A percentile compares a stretch with the other conserved stretches of the same genome.
These are phyloP conservation scores for Daldinia loculata DNA, from an alignment of 495 filamentous ascomycete genomes.

Conservation along the genomic window DNA sequence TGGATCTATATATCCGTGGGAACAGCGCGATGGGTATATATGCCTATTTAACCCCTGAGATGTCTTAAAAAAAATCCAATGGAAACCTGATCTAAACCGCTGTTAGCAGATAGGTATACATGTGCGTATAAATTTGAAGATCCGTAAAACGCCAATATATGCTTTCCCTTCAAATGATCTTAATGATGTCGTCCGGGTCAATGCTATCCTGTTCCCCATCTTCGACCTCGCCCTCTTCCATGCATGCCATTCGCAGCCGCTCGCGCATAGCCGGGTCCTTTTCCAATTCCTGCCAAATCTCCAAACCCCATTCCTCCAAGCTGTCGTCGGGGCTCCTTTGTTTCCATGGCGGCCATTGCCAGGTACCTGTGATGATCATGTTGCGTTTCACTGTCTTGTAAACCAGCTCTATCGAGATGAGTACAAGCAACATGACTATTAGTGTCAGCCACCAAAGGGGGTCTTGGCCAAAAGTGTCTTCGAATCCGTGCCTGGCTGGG, in stretches of 20 bases:
- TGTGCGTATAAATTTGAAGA: constrained; percentile 4
- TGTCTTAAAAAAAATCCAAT: constrained; percentile 14
- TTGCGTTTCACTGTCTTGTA: constrained; percentile 49
- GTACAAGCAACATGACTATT: constrained; percentile 51
- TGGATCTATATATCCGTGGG: not conserved
- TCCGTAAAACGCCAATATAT: constrained; percentile 20
- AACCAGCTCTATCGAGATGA: constrained; percentile 48
- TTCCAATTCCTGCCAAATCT: constrained; percentile 59
- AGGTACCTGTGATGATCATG: constrained; percentile 48
- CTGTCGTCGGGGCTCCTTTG: constrained; percentile 36
- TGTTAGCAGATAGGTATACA: constrained; percentile 19
- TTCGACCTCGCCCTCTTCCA: constrained; percentile 29
- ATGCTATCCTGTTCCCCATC: constrained; percentile 23
- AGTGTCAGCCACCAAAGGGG: constrained; percentile 80
- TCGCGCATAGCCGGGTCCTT: constrained; percentile 47
- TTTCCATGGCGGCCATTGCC: constrained; percentile 48
- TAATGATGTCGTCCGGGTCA: constrained; percentile 25
- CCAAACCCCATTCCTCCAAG: constrained; percentile 55
- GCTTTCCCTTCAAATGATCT: constrained; percentile 21
- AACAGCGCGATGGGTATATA: constrained; percentile 13
- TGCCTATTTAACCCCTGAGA: constrained; percentile 12
- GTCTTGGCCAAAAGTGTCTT: constrained; percentile 71
- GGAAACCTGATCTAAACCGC: constrained; percentile 12
- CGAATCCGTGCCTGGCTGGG: constrained; percentile 72
- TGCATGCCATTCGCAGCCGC: constrained; percentile 35